These are phyloP conservation scores for Penicillium chermesinum DNA, from an alignment of 495 filamentous ascomycete genomes.

Conservation along the genomic window DNA sequence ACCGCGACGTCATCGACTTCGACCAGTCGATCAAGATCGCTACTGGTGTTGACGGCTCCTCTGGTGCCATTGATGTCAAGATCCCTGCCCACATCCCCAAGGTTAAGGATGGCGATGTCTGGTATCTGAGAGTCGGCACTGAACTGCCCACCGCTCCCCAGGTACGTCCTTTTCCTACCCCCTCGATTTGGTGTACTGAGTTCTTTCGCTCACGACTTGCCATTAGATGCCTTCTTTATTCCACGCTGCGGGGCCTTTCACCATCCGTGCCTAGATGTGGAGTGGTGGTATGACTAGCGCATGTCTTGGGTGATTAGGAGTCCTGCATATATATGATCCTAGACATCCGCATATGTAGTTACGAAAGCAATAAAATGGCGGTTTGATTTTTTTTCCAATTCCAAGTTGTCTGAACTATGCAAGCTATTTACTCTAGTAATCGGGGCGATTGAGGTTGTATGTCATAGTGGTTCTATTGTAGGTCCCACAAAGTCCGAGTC, in stretches of 20 bases:
- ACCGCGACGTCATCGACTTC: constrained; percentile 16
- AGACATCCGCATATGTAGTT: not conserved
- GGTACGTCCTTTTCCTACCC: constrained; percentile 15
- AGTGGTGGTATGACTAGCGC: not conserved
- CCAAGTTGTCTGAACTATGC: too few species aligned
- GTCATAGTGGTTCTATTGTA: too few species aligned
- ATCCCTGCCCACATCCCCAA: constrained; percentile 27
- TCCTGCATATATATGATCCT: not conserved
- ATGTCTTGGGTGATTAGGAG: too few species aligned
- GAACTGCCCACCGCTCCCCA: constrained; percentile 28
- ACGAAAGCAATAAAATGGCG: too few species aligned
- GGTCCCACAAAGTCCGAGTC: too few species aligned
- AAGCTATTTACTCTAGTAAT: too few species aligned
- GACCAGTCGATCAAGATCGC: constrained; percentile 24
- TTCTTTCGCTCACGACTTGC: not conserved
- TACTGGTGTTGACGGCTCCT: constrained; percentile 15
- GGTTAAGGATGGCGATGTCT: constrained; percentile 28
- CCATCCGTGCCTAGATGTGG: constrained; percentile 13
- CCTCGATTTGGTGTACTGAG: too few species aligned
- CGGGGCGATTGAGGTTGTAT: too few species aligned
- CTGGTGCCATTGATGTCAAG: constrained; percentile 21
- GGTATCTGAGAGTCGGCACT: constrained; percentile 32
- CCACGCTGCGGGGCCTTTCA: constrained; percentile 32
- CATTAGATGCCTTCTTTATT: constrained; percentile 30
- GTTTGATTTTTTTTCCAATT: too few species aligned